Evolutionary conservation across 2,329 filamentous ascomycete genomes (phyloP).

Genomic region (Rutstroemia sp.): DNA sequence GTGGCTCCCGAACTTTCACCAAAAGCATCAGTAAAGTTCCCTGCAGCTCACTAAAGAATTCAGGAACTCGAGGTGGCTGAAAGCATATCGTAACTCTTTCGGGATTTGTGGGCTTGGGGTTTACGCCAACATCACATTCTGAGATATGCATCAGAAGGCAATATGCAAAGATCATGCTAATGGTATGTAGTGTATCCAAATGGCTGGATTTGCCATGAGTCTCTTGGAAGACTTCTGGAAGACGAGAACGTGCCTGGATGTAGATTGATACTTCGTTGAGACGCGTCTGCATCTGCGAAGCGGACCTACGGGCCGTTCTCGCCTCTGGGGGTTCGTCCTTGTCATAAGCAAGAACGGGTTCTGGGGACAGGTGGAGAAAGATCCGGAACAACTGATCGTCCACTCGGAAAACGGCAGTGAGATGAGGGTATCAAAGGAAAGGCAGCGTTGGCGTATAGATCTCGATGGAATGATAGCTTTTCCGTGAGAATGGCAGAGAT

Average conservation of each 20-base stretch:
- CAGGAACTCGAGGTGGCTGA: not conserved
- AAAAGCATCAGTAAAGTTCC: not conserved
- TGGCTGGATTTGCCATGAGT: not conserved
- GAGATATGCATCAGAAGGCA: not conserved
- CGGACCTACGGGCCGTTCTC: conserved; percentile 15
- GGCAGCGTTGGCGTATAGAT: not conserved
- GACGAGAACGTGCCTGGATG: not conserved
- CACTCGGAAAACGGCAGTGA: not conserved
- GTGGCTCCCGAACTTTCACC: not conserved
- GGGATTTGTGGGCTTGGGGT: not conserved
- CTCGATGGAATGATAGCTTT: not conserved
- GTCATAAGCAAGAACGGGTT: not conserved
- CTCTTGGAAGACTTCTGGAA: not conserved
- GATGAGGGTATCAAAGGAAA: not conserved
- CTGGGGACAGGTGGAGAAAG: not conserved
- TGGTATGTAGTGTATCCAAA: not conserved
- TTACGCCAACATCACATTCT: not conserved
- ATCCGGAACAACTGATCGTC: not conserved
- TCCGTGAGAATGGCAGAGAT: not conserved
- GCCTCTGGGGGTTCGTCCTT: conserved; percentile 6
- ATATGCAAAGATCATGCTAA: not conserved
- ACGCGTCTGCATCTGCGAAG: not conserved
- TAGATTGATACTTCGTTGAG: not conserved
- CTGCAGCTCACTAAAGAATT: not conserved
- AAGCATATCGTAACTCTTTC: not conserved